These are phyloP conservation scores for Fusarium buharicum DNA, from an alignment of 2,329 filamentous ascomycete genomes.

Conservation along the genomic window DNA sequence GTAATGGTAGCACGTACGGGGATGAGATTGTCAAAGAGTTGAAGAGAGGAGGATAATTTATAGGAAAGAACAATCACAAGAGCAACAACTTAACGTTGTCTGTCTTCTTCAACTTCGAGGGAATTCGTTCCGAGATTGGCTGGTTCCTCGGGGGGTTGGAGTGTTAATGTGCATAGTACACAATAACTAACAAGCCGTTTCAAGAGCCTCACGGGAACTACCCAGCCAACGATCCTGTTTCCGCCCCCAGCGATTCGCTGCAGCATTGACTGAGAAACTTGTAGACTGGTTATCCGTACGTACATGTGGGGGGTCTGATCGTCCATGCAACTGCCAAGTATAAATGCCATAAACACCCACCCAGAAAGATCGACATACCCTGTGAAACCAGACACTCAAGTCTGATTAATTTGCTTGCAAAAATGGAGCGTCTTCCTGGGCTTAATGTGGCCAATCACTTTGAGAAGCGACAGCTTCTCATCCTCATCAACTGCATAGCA, in stretches of 20 bases:
- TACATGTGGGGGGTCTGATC: slow-evolving; percentile 16
- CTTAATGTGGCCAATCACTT: slow-evolving; percentile 36
- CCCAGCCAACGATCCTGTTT: slow-evolving; percentile 2
- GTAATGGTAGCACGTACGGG: neutral
- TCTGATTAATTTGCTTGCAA: neutral
- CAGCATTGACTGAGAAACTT: too few relatives aligned
- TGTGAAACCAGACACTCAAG: neutral
- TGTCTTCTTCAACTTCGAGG: too few relatives aligned
- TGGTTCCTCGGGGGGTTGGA: neutral
- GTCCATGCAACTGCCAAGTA: slow-evolving; percentile 11
- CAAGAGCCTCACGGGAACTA: slow-evolving; percentile 19
- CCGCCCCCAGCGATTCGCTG: slow-evolving; percentile 4
- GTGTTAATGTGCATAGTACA: neutral
- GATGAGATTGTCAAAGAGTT: neutral
- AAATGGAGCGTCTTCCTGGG: slow-evolving; percentile 32
- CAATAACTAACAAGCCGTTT: neutral
- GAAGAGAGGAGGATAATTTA: neutral
- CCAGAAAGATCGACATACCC: neutral
- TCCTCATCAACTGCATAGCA: slow-evolving; percentile 40
- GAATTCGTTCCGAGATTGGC: neutral
- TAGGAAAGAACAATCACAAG: neutral
- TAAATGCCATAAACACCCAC: slow-evolving; percentile 22
- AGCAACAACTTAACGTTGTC: neutral
- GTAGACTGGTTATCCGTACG: too few relatives aligned
- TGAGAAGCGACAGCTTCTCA: slow-evolving; percentile 42